Evolutionary conservation across 2,329 filamentous ascomycete genomes (phyloP).

Genomic region (Pezicula neosporulosa): DNA sequence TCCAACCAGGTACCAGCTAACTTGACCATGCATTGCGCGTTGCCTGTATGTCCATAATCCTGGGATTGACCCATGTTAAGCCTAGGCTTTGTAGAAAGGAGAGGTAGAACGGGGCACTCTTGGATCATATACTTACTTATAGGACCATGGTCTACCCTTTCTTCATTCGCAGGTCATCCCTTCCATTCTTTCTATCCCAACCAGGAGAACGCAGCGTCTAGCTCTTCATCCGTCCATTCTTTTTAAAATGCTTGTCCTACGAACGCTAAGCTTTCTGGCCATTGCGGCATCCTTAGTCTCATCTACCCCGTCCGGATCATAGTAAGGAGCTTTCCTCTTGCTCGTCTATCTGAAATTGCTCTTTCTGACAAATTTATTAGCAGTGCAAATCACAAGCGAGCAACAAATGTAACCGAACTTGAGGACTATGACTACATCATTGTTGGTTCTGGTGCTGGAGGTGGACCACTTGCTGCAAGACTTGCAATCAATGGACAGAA

Average conservation of each 20-base stretch:
- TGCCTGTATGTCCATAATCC: no score
- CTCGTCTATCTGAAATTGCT: background rate
- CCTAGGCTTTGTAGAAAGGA: no score
- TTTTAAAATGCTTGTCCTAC: constrained; percentile 3
- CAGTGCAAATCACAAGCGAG: background rate
- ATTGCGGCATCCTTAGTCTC: constrained; percentile 2
- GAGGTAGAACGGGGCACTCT: no score
- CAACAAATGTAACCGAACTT: background rate
- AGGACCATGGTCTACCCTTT: no score
- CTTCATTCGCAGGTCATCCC: no score
- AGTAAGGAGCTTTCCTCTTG: background rate
- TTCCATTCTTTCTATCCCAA: no score
- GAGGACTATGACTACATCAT: constrained; percentile 49
- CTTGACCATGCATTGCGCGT: no score
- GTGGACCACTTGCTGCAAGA: constrained; percentile 45
- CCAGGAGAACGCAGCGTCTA: background rate
- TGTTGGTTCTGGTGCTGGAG: constrained; percentile 49
- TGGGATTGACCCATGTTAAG: no score
- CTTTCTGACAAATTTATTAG: background rate
- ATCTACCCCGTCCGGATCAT: background rate
- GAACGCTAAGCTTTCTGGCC: constrained; percentile 3
- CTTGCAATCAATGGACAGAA: constrained; percentile 48
- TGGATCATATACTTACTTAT: no score
- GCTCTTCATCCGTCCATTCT: background rate
- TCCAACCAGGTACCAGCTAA: no score